Evolutionary conservation across 192 early-diverging fungal genomes (phyloP), one percentile per base, ranked within the genome.

Genomic region (Coemansia sp.): DNA sequence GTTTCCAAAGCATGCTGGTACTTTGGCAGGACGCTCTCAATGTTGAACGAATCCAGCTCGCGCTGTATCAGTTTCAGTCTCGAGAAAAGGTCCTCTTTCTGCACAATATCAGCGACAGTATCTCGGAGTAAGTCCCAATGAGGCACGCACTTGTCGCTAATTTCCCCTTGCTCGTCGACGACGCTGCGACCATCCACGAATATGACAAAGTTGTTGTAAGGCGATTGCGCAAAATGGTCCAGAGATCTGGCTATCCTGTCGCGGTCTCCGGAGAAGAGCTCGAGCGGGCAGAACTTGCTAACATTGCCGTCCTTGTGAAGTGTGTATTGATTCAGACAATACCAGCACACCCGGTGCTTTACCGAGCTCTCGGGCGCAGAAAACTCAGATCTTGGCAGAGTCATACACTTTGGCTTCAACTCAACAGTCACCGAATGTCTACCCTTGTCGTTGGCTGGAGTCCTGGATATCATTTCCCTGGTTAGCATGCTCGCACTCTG

Each of bases 371-470:
- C 69, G 0, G 70, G 52, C 0, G 73, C 59, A 8, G 89, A 78
- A 29, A 67, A 71, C 36, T 63, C n/a, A 3, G 90, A 87, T 13
- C 36, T 67, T 20, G 90, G 86, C 15, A 93, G 73, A 63, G 90
- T 90, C 24, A 88, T 90, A 89, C 91, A 93, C 67, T 93, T 93
- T 55, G 91, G 91, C 88, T 90, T 90, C 42, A 90, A 77, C 63
- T 90, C 89, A 3, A 89, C 75, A 3, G 85, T 77, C 6, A 86
- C 51, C 9, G 74, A 34, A n/a, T 70, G 75, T 15, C 34, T 18
- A 6, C 20, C 51, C 36, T 16, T 38, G 6, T 16, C 36, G 16
- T 18, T 15, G 31, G 57, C 57, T 12, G 34, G 44, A 3, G 54
- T 15, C 34, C 78, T 75, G 22, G 49, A 22, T 0, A 86, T 82